Base-by-base conservation (phyloP, 495 filamentous ascomycete species). In the Aspergillus biplanus region DNA sequence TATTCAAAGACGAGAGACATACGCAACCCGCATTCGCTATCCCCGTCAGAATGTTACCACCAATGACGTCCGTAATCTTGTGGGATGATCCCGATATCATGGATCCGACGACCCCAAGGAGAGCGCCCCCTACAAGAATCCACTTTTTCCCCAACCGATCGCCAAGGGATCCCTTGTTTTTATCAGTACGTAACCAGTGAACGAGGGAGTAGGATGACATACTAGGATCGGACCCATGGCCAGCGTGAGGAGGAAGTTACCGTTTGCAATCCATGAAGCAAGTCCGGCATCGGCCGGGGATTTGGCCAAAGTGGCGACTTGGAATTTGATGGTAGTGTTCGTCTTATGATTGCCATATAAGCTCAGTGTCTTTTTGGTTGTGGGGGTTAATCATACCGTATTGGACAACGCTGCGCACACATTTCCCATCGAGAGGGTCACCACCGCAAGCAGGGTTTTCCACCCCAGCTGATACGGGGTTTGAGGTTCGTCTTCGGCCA, bases 281-380 rank as follows among this genome's bases (percentile, higher is more conserved):
- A 49, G 47, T 5, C n/a, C 47, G 0, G 47, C 47, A 49, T 49
- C 47, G 0, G 47, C 5, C 5, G 47, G 47, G 5, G 47, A 49
- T 4, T 21, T 16, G 15, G 47, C 47, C 4, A 49, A 16, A 9
- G 47, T 49, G 15, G 47, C 47, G n/a, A 49, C 15, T 16, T 49
- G 47, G 21, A 49, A 49, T 49, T 49, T 49, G 47, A 49, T 49
- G 7, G 47, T 49, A 7, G 47, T 49, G 21, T 49, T 49, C n/a
- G 47, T 49, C 47, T 49, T n/a, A n/a, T n/a, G n/a, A n/a, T n/a
- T n/a, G n/a, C n/a, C n/a, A n/a, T n/a, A n/a, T n/a, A n/a, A n/a
- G n/a, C n/a, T n/a, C n/a, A n/a, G n/a, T n/a, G n/a, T n/a, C n/a
- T n/a, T n/a, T n/a, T n/a, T n/a, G n/a, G n/a, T n/a, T n/a, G n/a